These are phyloP conservation scores for Heracleum sosnowskyi DNA, from an alignment of 129 eudicot genomes.

Conservation along the genomic window DNA sequence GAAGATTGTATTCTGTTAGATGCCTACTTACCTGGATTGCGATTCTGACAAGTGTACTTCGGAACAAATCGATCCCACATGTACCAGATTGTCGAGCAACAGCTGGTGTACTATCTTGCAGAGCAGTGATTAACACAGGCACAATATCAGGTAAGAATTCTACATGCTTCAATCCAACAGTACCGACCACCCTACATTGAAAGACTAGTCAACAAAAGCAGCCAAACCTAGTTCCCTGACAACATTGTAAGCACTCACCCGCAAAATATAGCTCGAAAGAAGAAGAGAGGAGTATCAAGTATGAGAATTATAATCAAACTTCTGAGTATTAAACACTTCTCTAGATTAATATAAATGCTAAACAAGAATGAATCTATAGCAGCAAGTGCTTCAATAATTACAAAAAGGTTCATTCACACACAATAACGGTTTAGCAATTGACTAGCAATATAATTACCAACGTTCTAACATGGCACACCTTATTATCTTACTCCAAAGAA, in stretches of 20 bases:
- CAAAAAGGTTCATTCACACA: not conserved
- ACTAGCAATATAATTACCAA: too few relatives aligned
- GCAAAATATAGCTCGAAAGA: not conserved
- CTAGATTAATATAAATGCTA: not conserved
- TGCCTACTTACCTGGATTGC: slow-evolving; percentile 59
- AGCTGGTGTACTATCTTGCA: slow-evolving; percentile 83
- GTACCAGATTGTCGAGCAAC: slow-evolving; percentile 88
- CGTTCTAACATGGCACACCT: not conserved
- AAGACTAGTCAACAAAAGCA: slow-evolving; percentile 12
- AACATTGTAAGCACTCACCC: too few relatives aligned
- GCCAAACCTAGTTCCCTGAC: not conserved
- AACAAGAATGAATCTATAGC: not conserved
- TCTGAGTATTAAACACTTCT: not conserved
- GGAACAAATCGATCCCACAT: slow-evolving; percentile 60
- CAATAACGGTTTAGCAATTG: not conserved
- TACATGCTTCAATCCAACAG: slow-evolving; percentile 57
- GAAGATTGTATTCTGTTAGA: not conserved
- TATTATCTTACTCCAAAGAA: not conserved
- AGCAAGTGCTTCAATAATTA: not conserved
- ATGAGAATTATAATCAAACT: not conserved
- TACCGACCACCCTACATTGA: slow-evolving; percentile 68
- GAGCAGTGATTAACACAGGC: slow-evolving; percentile 52
- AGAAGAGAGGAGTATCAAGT: not conserved
- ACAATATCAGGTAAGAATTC: slow-evolving; percentile 62
- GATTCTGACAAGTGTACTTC: slow-evolving; percentile 44